Percentiles rank a stretch among this genome's conserved stretches.
These are phyloP conservation scores for Sungouiozyma intestinalis DNA, from an alignment of 805 yeast species.

Conservation along the genomic window DNA sequence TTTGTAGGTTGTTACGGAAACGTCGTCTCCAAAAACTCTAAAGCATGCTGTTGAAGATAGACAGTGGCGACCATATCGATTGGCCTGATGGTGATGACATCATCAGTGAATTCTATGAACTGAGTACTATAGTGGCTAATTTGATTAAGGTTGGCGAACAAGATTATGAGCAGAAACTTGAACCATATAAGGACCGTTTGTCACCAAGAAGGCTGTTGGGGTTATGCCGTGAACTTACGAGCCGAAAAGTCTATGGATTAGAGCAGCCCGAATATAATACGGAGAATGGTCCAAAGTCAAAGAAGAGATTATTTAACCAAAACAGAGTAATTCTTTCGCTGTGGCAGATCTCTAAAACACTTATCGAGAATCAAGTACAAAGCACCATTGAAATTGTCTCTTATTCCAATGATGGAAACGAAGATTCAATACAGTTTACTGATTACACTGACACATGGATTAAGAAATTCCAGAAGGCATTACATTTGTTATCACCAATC, in stretches of 20 bases:
- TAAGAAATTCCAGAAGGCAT: background rate
- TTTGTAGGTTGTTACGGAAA: too few species aligned
- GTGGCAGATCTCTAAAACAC: background rate
- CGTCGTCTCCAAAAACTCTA: too few species aligned
- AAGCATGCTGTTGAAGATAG: background rate
- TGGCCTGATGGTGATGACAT: background rate
- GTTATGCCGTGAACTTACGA: background rate
- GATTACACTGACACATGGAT: background rate
- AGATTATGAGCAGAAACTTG: background rate
- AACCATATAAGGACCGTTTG: background rate
- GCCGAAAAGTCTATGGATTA: background rate
- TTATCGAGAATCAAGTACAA: too few species aligned
- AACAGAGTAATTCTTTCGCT: background rate
- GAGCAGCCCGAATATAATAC: background rate
- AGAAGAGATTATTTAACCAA: background rate
- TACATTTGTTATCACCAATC: slow-evolving; percentile 4
- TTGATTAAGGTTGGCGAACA: background rate
- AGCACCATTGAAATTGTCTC: too few species aligned
- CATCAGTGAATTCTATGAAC: background rate
- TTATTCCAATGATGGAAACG: too few species aligned
- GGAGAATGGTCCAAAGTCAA: background rate
- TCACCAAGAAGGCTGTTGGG: background rate
- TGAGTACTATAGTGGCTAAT: background rate
- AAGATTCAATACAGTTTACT: too few species aligned
- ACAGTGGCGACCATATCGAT: background rate